Evolutionary conservation across 441 rosid genomes (phyloP).

Genomic region (Geranium incanum): DNA sequence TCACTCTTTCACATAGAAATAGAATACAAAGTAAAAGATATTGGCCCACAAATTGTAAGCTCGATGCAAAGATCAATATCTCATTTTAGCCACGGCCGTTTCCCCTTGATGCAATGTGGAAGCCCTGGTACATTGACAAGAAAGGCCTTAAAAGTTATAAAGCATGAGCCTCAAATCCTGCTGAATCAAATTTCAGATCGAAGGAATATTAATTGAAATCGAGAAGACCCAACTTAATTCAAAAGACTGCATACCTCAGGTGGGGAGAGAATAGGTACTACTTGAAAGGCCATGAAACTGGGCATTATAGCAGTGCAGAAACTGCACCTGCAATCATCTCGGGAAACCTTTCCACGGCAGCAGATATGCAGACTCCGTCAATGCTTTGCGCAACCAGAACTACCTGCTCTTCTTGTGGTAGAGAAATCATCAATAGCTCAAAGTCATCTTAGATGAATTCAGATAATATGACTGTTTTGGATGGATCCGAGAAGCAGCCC

Average conservation of each 20-base stretch:
- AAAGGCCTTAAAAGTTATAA: too few species aligned
- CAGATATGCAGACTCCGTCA: slow-evolving; percentile 12
- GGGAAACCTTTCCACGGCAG: too few species aligned
- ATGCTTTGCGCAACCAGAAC: slow-evolving; percentile 58
- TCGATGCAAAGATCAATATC: too few species aligned
- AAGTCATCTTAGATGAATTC: slow-evolving; percentile 20
- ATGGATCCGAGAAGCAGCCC: slow-evolving; percentile 52
- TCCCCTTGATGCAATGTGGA: too few species aligned
- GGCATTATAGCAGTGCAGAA: slow-evolving; percentile 15
- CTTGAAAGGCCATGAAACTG: slow-evolving; percentile 16
- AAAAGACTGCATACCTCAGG: slow-evolving; percentile 19
- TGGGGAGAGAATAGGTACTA: slow-evolving; percentile 19
- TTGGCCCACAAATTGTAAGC: too few species aligned
- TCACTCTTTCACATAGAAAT: too few species aligned
- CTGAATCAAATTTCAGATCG: too few species aligned
- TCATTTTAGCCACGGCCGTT: too few species aligned
- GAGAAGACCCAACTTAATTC: background rate
- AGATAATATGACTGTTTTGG: slow-evolving; percentile 25
- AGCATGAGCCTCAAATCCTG: too few species aligned
- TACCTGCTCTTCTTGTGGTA: slow-evolving; percentile 33
- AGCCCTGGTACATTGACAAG: too few species aligned
- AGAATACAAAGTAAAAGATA: too few species aligned
- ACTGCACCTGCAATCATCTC: slow-evolving; percentile 20
- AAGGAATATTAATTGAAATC: too few species aligned
- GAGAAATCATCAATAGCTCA: slow-evolving; percentile 11